These are phyloP conservation scores for Saccharomycopsis schoenii DNA, from an alignment of 805 yeast species.

Conservation along the genomic window DNA sequence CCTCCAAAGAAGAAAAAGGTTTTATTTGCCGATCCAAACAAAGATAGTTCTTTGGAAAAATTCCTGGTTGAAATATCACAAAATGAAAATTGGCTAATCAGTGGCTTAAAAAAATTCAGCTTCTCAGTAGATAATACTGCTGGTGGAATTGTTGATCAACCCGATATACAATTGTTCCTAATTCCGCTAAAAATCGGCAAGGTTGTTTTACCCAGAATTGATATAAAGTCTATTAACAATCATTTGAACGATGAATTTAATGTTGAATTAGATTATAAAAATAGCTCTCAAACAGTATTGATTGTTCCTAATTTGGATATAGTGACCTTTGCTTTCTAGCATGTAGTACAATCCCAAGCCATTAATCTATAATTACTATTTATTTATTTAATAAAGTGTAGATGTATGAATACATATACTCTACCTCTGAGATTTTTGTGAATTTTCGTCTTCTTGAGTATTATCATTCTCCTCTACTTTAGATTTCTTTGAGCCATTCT, in stretches of 20 bases:
- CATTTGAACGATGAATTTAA: conserved; percentile 27
- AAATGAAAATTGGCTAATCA: conserved; percentile 68
- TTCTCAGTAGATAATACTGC: conserved; percentile 30
- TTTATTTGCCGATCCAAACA: conserved; percentile 16
- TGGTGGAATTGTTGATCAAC: conserved; percentile 13
- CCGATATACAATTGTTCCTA: conserved; percentile 34
- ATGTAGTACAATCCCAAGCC: background rate
- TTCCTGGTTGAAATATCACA: conserved; percentile 40
- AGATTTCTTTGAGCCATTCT: background rate
- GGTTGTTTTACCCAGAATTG: conserved; percentile 54
- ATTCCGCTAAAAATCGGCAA: conserved; percentile 75
- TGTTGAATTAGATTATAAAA: conserved; percentile 56
- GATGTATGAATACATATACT: background rate
- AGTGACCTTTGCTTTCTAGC: conserved; percentile 48
- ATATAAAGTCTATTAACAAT: conserved; percentile 28
- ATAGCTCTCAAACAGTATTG: conserved; percentile 57
- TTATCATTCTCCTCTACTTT: background rate
- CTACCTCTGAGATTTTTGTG: background rate
- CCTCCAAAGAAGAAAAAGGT: conserved; percentile 17
- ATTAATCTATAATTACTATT: background rate
- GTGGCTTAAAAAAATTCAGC: conserved; percentile 54
- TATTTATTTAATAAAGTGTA: background rate
- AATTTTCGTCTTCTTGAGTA: background rate
- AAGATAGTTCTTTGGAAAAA: conserved; percentile 22
- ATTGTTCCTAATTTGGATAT: conserved; percentile 64